Conservation (phyloP, 2,329 filamentous ascomycete genomes). For the Fusarium chuoi region DNA sequence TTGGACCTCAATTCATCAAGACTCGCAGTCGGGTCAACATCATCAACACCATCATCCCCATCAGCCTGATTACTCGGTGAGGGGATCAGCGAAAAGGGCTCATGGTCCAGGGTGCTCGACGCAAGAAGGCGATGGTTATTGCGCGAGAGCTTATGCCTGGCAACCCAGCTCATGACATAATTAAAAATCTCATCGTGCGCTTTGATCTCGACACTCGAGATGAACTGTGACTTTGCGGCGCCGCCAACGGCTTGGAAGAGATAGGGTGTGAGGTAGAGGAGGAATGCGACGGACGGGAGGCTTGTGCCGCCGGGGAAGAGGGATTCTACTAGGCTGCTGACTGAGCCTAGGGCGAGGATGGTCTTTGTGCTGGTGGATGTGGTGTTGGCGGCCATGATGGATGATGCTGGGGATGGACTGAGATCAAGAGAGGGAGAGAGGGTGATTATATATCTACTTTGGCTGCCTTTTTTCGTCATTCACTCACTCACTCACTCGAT, state of each 20-base stretch:
- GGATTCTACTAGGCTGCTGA: not conserved
- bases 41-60: not conserved
- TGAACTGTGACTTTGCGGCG: not conserved
- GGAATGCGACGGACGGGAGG: not conserved
- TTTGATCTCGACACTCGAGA: conserved; percentile 26
- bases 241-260: not conserved
- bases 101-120: conserved; percentile 7
- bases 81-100: not conserved
- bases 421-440: not conserved
- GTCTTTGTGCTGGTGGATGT: not conserved
- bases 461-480: not conserved
- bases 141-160: conserved; percentile 16
- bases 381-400: not conserved
- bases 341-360: not conserved
- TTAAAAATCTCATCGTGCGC: conserved; percentile 25
- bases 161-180: conserved; percentile 29
- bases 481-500: not conserved
- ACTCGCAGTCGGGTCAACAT: not conserved
- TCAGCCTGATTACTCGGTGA: not conserved
- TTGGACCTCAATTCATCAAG: conserved; percentile 17
- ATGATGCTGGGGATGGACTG: not conserved
- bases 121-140: conserved; percentile 24
- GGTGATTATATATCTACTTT: not conserved
- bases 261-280: conserved; percentile 6
- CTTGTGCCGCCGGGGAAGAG: conserved; percentile 1